Conservation (phyloP, 345 rosid species). For the Camelina hispida region DNA sequence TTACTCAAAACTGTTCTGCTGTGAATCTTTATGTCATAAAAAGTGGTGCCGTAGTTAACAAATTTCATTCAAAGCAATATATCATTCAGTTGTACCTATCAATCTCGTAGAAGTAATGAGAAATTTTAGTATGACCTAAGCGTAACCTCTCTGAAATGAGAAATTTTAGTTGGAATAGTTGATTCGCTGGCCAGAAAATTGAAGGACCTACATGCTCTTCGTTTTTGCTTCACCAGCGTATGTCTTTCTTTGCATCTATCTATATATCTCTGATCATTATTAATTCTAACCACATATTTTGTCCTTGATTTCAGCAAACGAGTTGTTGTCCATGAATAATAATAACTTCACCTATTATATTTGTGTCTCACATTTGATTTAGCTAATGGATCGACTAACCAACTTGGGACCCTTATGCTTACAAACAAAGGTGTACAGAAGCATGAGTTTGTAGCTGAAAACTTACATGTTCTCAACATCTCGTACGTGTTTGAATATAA, state of each 20-base stretch:
- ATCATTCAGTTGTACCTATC: too few relatives aligned
- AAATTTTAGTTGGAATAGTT: background rate
- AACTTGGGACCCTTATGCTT: too few relatives aligned
- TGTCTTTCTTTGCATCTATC: background rate
- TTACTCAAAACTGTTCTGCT: background rate
- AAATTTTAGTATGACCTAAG: too few relatives aligned
- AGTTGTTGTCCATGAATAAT: background rate
- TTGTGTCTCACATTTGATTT: background rate
- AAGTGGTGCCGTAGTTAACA: background rate
- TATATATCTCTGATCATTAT: background rate
- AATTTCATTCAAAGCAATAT: too few relatives aligned
- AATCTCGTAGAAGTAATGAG: too few relatives aligned
- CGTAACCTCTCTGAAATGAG: background rate
- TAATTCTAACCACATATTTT: background rate
- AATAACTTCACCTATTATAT: background rate
- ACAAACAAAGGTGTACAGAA: background rate
- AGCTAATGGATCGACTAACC: too few relatives aligned
- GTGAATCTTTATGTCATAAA: background rate
- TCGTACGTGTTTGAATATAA: too few relatives aligned
- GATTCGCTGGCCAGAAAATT: background rate
- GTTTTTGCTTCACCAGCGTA: background rate
- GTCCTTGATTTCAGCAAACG: background rate
- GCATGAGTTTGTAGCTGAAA: too few relatives aligned
- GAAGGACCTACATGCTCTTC: background rate
- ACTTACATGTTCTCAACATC: too few relatives aligned